Evolutionary conservation across 352 stramenopile genomes (phyloP).

Genomic region (Pythium rhizo-oryzae): DNA sequence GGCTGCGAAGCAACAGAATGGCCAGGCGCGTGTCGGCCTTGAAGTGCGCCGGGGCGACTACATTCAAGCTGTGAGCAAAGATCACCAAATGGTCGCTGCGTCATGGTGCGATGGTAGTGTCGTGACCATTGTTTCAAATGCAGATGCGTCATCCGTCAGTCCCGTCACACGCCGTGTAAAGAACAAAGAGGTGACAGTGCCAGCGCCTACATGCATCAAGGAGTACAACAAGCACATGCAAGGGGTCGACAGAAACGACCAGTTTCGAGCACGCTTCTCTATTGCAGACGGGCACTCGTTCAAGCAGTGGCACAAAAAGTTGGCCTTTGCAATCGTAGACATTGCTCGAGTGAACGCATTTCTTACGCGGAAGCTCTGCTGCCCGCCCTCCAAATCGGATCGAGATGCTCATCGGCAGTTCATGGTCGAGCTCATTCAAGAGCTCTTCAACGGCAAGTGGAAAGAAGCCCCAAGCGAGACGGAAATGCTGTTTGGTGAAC

Average conservation of each 20-base stretch:
- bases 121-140: slow-evolving; percentile 34
- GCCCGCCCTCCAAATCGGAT: slow-evolving; percentile 1
- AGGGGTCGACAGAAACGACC: slow-evolving; percentile 35
- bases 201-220: slow-evolving; percentile 15
- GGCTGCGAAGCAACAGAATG: slow-evolving; percentile 13
- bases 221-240: slow-evolving; percentile 43
- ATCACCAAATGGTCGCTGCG: slow-evolving; percentile 24
- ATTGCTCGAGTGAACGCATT: slow-evolving; percentile 33
- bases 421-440: slow-evolving; percentile 17
- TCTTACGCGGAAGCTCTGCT: slow-evolving; percentile 17
- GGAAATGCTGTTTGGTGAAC: not conserved
- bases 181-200: slow-evolving; percentile 6
- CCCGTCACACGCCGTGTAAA: not conserved
- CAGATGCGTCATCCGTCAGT: slow-evolving; percentile 15
- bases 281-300: slow-evolving; percentile 31
- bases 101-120: slow-evolving; percentile 34
- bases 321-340: slow-evolving; percentile 28
- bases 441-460: slow-evolving; percentile 31
- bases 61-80: slow-evolving; percentile 21
- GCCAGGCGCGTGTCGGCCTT: not conserved
- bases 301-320: slow-evolving; percentile 42
- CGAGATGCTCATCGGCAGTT: slow-evolving; percentile 29
- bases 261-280: slow-evolving; percentile 32
- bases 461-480: slow-evolving; percentile 16
- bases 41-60: slow-evolving; percentile 7